Evolutionary conservation across 2,329 filamentous ascomycete species (phyloP).

Genomic region (Elsinoe ampelina): DNA sequence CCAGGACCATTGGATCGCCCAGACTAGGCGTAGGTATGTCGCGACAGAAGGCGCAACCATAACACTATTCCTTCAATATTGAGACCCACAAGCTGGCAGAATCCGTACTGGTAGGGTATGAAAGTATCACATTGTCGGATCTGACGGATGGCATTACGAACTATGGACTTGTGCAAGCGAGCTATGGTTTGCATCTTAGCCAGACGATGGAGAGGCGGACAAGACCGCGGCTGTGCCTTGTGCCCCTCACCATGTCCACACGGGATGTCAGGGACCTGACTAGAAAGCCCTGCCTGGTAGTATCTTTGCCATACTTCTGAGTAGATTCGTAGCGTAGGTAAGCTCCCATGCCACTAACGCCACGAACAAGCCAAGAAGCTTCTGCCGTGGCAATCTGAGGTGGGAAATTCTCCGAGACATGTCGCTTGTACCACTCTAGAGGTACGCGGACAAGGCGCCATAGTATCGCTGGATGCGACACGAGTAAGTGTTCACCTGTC

Average conservation of each 20-base stretch:
- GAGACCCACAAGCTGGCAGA: background rate
- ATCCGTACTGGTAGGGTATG: background rate
- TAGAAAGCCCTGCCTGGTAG: background rate
- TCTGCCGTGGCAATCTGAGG: background rate
- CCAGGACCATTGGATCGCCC: background rate
- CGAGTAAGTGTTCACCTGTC: background rate
- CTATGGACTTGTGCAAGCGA: background rate
- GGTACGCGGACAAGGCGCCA: background rate
- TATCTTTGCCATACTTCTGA: background rate
- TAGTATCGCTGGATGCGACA: background rate
- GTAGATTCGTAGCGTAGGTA: background rate
- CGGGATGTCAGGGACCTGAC: background rate
- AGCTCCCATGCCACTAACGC: background rate
- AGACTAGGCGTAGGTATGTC: background rate
- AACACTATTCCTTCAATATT: background rate
- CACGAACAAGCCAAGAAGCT: conserved; percentile 1
- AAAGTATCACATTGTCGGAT: background rate
- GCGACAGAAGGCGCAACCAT: background rate
- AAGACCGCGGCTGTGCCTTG: background rate
- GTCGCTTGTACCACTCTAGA: background rate
- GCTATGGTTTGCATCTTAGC: background rate
- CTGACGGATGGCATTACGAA: background rate
- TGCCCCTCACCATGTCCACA: background rate
- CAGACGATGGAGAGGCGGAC: background rate
- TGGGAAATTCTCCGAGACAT: conserved; percentile 4